Evolutionary conservation across 176 grass and related monocot species (phyloP).

Genomic region (Eleusine indica): DNA sequence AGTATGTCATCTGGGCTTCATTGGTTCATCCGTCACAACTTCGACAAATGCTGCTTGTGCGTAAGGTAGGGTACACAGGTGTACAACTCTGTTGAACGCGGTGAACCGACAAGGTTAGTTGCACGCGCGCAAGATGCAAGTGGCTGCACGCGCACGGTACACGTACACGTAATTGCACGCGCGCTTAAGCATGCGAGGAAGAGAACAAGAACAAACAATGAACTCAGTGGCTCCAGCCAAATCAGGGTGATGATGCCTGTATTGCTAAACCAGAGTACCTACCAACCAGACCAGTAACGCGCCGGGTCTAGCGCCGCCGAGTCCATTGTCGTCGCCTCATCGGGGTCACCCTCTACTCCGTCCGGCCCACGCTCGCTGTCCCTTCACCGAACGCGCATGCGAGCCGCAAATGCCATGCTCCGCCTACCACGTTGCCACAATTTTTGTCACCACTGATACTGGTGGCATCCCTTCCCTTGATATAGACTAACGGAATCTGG

Average conservation of each 20-base stretch:
- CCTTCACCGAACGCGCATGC: neutral
- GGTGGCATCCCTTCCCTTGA: neutral
- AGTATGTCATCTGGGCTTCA: neutral
- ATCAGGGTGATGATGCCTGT: neutral
- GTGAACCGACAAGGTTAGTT: neutral
- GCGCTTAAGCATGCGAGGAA: neutral
- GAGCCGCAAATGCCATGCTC: neutral
- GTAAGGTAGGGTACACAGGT: neutral
- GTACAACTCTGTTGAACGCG: neutral
- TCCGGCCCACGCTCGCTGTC: neutral
- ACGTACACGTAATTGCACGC: neutral
- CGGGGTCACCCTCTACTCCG: neutral
- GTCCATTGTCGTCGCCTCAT: neutral
- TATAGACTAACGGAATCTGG: neutral
- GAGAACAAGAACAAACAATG: neutral
- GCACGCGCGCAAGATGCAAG: neutral
- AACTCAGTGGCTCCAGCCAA: neutral
- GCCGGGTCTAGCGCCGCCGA: neutral
- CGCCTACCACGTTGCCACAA: neutral
- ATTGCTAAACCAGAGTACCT: neutral
- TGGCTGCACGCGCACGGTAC: constrained; percentile 20
- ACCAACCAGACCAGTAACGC: neutral
- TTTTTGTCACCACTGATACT: neutral
- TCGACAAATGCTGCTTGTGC: neutral
- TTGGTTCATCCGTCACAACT: neutral